These are phyloP conservation scores for Thielaviopsis populi DNA, from an alignment of 2,329 filamentous ascomycete genomes.

Conservation along the genomic window DNA sequence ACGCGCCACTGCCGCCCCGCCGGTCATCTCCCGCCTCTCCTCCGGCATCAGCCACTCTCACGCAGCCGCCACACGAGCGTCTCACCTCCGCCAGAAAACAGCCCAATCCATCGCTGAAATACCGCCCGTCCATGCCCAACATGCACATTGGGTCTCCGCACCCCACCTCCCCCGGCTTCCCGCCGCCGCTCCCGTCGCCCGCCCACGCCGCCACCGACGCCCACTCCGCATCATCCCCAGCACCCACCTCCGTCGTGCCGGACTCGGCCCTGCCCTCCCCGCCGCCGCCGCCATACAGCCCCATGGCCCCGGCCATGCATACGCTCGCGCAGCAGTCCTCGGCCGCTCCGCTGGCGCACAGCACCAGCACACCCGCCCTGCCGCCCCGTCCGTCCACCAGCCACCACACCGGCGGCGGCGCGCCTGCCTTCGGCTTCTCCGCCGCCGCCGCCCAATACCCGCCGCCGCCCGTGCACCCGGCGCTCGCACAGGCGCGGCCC, in stretches of 20 bases:
- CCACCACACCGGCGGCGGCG: not conserved
- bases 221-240: not conserved
- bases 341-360: not conserved
- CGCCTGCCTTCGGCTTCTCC: not conserved
- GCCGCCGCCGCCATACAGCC: not conserved
- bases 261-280: not conserved
- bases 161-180: not conserved
- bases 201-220: not conserved
- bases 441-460: not conserved
- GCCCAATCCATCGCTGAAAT: not conserved
- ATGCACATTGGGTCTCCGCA: constrained; percentile 6
- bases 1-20: not conserved
- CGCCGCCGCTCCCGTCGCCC: not conserved
- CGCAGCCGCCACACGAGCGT: not conserved
- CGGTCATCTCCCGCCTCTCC: not conserved
- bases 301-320: not conserved
- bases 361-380: not conserved
- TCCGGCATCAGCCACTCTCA: not conserved
- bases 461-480: not conserved
- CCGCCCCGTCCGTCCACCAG: constrained; percentile 8
- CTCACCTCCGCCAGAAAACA: not conserved
- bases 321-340: not conserved
- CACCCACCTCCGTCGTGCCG: not conserved
- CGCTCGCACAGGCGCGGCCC: not conserved
- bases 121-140: constrained; percentile 13